Percentiles rank a stretch among this genome's conserved stretches.
Evolutionary conservation across 2,329 filamentous ascomycete genomes (phyloP).

Genomic region (Coniella vitis): DNA sequence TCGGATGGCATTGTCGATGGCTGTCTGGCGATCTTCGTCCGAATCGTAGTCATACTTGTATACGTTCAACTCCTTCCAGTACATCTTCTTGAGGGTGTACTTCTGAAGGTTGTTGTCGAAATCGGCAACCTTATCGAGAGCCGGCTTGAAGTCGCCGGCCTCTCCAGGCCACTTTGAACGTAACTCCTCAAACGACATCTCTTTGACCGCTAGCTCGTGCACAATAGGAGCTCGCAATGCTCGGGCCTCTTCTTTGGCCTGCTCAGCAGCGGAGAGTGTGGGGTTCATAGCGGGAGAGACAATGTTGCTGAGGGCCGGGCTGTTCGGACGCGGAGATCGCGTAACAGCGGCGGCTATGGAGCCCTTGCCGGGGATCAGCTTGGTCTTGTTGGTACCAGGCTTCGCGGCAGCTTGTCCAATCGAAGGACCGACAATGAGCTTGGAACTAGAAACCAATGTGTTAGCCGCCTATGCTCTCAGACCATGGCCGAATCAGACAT

Average conservation of each 20-base stretch:
- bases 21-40: conserved; percentile 48
- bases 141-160: conserved; percentile 46
- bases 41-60: conserved; percentile 53
- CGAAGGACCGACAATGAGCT: conserved; percentile 27
- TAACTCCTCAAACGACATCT: conserved; percentile 44
- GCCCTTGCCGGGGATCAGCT: conserved; percentile 22
- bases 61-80: conserved; percentile 58
- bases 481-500: conserved; percentile 19
- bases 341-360: conserved; percentile 24
- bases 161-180: conserved; percentile 43
- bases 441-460: conserved; percentile 28
- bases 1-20: conserved; percentile 54
- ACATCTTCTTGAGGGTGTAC: conserved; percentile 49
- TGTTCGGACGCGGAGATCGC: conserved; percentile 44
- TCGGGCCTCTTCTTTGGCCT: conserved; percentile 44
- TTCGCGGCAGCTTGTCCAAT: conserved; percentile 19
- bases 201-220: conserved; percentile 52
- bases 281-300: conserved; percentile 47
- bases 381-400: conserved; percentile 21
- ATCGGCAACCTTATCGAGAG: conserved; percentile 53
- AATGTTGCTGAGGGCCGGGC: conserved; percentile 48
- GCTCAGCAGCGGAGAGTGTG: conserved; percentile 42
- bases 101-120: conserved; percentile 40
- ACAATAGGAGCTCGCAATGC: conserved; percentile 42
- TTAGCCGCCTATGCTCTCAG: conserved; percentile 21